A percentile compares a stretch with the other conserved stretches of the same genome.
Evolutionary conservation across 2,329 filamentous ascomycete genomes (phyloP).

Genomic region (Elsinoe fawcettii): DNA sequence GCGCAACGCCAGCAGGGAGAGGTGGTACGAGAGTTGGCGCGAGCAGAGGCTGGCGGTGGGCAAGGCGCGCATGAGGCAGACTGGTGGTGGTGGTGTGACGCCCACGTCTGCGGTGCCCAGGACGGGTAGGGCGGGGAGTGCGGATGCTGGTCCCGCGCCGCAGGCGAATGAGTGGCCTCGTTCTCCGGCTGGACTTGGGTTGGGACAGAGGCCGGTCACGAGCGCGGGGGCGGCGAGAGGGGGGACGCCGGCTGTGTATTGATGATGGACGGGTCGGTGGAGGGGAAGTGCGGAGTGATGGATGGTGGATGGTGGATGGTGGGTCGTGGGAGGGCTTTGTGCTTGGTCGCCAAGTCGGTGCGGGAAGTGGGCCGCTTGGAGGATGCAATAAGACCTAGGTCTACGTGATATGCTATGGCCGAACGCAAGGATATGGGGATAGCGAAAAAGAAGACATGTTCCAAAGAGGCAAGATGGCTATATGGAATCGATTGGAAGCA

Average conservation of each 20-base stretch:
- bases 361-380: too few species aligned
- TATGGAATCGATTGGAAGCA: neutral
- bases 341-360: neutral
- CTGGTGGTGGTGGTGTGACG: slow-evolving; percentile 32
- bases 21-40: slow-evolving; percentile 96
- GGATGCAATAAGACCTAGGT: too few species aligned
- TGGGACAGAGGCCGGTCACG: slow-evolving; percentile 4
- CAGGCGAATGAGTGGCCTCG: neutral
- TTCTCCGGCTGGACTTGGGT: neutral
- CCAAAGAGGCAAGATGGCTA: neutral
- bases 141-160: neutral
- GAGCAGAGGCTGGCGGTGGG: slow-evolving; percentile 45
- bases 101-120: slow-evolving; percentile 28
- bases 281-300: neutral
- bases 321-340: neutral
- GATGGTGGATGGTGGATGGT: neutral
- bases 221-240: neutral
- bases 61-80: slow-evolving; percentile 23
- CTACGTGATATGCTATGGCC: too few species aligned
- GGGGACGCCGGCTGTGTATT: neutral
- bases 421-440: neutral
- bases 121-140: slow-evolving; percentile 21
- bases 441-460: neutral
- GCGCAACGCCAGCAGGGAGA: slow-evolving; percentile 78
- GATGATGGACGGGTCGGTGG: neutral